Percentiles rank a stretch among this genome's conserved stretches.
Conservation (phyloP, 345 rosid genomes). For the Luvunga scandens region DNA sequence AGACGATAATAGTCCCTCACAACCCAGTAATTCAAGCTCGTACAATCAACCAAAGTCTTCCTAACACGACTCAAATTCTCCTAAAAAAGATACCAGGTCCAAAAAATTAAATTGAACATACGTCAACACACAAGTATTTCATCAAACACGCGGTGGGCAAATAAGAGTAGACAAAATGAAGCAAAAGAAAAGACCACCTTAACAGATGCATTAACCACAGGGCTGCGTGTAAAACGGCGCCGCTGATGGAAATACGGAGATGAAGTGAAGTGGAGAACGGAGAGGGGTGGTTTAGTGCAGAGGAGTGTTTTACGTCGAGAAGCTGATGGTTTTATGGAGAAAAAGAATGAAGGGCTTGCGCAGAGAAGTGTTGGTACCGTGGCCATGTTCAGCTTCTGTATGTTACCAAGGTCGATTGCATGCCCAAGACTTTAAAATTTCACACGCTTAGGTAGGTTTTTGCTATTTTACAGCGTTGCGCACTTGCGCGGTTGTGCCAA, state of each 20-base stretch:
- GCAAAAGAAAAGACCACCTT: constrained; percentile 29
- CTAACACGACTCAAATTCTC: constrained; percentile 45
- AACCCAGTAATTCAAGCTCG: constrained; percentile 84
- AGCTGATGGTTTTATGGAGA: constrained; percentile 26
- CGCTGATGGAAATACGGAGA: constrained; percentile 20
- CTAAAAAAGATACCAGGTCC: constrained; percentile 20
- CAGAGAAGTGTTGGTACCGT: constrained; percentile 24
- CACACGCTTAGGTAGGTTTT: too few relatives aligned
- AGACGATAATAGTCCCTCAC: constrained; percentile 83
- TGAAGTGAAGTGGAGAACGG: constrained; percentile 24
- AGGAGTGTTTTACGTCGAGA: constrained; percentile 17
- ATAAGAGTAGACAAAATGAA: background rate
- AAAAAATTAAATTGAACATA: background rate
- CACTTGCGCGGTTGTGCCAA: too few relatives aligned
- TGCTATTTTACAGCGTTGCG: too few relatives aligned
- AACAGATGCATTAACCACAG: constrained; percentile 35
- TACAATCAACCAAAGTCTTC: constrained; percentile 46
- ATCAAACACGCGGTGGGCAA: constrained; percentile 52
- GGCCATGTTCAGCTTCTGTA: constrained; percentile 27
- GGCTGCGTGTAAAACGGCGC: constrained; percentile 9
- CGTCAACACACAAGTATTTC: constrained; percentile 28
- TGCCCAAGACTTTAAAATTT: background rate
- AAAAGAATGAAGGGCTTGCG: constrained; percentile 23
- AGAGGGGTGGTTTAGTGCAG: constrained; percentile 24
- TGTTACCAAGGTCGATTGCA: background rate